phyloP scores from a whole-genome alignment of 176 grass and related monocot species.

The Raddia guianensis region DNA sequence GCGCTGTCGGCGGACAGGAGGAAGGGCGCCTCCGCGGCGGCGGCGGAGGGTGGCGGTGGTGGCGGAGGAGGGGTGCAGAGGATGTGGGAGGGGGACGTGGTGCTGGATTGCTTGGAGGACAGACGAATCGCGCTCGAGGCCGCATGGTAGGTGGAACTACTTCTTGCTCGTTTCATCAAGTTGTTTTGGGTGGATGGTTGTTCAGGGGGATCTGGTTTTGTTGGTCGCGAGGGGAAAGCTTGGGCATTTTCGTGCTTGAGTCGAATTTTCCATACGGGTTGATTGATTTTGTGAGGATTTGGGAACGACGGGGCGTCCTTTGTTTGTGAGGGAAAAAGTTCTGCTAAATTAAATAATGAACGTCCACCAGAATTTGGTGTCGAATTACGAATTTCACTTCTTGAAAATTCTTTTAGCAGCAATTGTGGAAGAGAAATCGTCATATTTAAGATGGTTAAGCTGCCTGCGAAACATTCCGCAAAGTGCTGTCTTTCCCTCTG shows the following conservation, averaged over 20 bases:
- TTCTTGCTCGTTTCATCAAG: constrained; percentile 25
- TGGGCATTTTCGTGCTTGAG: constrained; percentile 7
- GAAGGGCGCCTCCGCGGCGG: constrained; percentile 19
- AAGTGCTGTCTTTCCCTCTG: constrained; percentile 14
- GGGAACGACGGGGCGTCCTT: not conserved
- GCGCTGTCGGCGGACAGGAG: constrained; percentile 64
- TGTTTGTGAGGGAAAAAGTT: not conserved
- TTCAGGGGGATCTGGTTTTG: constrained; percentile 18
- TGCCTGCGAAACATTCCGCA: constrained; percentile 39
- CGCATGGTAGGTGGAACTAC: constrained; percentile 68
- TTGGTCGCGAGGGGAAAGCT: not conserved
- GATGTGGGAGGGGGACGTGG: constrained; percentile 97
- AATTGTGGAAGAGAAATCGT: not conserved
- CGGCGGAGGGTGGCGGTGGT: constrained; percentile 2
- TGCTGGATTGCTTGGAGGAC: constrained; percentile 90
- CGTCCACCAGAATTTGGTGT: not conserved
- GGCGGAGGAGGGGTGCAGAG: constrained; percentile 66
- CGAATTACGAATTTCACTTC: no score
- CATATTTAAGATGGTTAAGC: constrained; percentile 25
- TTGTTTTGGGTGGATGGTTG: constrained; percentile 16
- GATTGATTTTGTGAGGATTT: constrained; percentile 31
- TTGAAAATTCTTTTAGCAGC: not conserved
- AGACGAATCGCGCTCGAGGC: constrained; percentile 82
- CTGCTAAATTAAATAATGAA: not conserved
- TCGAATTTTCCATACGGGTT: not conserved